A percentile compares a stretch with the other conserved stretches of the same genome.
Evolutionary conservation across 2,329 filamentous ascomycete species (phyloP).

Genomic region (Trichoderma lentiforme): DNA sequence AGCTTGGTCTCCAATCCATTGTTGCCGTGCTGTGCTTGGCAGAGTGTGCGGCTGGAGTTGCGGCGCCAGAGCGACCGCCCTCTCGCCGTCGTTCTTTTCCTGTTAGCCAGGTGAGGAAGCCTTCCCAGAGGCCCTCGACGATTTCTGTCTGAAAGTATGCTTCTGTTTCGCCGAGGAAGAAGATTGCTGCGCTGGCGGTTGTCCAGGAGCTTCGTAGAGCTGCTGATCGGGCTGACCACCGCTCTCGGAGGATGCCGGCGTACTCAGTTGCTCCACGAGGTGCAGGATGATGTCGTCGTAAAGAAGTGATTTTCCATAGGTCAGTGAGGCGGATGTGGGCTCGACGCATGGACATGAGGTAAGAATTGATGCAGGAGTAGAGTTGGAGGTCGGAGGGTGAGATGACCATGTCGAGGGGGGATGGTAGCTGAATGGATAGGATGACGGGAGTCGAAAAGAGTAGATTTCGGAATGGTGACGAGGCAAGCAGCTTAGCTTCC

Average conservation of each 20-base stretch:
- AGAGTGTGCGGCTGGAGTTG: constrained; percentile 23
- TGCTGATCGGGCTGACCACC: constrained; percentile 59
- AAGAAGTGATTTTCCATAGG: constrained; percentile 79
- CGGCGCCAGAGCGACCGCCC: constrained; percentile 24
- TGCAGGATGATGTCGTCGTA: constrained; percentile 73
- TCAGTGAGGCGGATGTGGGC: constrained; percentile 81
- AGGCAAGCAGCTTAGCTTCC: constrained; percentile 36
- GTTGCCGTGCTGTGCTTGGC: background rate
- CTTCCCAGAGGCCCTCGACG: constrained; percentile 74
- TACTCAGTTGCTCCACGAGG: constrained; percentile 60
- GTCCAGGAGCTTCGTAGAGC: constrained; percentile 85
- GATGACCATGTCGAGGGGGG: constrained; percentile 85
- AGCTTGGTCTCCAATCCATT: constrained; percentile 8
- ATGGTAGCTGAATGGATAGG: constrained; percentile 69
- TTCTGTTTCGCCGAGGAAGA: constrained; percentile 84
- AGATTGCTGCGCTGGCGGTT: constrained; percentile 79
- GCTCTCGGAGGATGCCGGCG: constrained; percentile 59
- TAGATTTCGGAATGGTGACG: constrained; percentile 71
- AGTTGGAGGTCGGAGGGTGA: constrained; percentile 69
- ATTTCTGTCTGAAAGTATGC: constrained; percentile 89
- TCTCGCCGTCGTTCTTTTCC: constrained; percentile 37
- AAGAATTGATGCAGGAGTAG: constrained; percentile 84
- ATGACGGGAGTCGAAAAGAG: constrained; percentile 71
- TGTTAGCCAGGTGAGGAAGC: constrained; percentile 73
- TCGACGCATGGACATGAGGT: constrained; percentile 79